Percentiles rank a stretch among this genome's conserved stretches.
phyloP scores from a whole-genome alignment of 768 basidiomycete species.

The Rhodotorula taiwanensis region DNA sequence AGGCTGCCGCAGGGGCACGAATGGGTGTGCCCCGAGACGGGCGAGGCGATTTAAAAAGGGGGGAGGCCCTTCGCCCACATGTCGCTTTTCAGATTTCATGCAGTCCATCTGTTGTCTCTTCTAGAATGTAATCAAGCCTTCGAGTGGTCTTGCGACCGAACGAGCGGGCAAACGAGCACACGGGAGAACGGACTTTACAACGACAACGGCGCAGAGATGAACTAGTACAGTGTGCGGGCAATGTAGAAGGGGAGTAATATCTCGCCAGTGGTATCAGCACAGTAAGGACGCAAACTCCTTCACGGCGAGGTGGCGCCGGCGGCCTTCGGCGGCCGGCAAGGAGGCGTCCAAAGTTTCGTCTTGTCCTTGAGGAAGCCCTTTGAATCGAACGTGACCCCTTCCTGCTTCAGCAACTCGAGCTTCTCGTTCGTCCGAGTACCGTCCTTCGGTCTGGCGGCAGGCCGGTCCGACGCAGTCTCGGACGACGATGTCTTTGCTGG shows the following conservation, averaged over 20 bases:
- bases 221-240: neutral
- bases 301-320: no score
- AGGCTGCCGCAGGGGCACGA: neutral
- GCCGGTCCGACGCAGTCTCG: neutral
- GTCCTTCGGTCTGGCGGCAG: slow-evolving; percentile 1
- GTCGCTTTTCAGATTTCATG: no score
- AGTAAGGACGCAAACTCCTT: neutral
- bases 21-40: neutral
- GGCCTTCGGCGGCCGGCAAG: no score
- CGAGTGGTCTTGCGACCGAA: no score
- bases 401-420: slow-evolving; percentile 51
- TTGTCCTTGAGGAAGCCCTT: slow-evolving; percentile 48
- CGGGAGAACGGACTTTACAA: neutral
- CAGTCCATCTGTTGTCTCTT: no score
- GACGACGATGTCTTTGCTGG: no score
- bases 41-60: neutral
- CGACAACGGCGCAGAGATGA: neutral
- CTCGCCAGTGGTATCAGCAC: neutral
- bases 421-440: slow-evolving; percentile 43
- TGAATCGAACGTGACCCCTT: slow-evolving; percentile 53
- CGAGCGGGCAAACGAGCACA: no score
- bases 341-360: slow-evolving; percentile 11
- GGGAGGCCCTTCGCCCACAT: no score
- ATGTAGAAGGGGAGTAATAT: neutral
- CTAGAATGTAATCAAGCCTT: no score